Conservation (phyloP, 192 early-diverging fungal species). For the Piromyces sp. region DNA sequence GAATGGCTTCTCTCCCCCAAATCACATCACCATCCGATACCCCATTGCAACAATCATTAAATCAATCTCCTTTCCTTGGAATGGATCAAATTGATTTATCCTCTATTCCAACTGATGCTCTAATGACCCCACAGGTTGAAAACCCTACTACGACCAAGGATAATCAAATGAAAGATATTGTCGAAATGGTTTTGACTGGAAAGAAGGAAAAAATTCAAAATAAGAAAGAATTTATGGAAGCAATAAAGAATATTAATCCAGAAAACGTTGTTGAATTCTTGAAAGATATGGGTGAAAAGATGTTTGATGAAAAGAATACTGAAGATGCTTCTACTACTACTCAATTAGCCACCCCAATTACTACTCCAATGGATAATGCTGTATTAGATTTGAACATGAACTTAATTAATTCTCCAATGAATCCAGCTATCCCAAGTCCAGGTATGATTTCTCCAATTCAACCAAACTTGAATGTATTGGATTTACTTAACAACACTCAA, state of each 20-base stretch:
- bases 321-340: not conserved
- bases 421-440: not conserved
- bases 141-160: too few species aligned
- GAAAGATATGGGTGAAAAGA: not conserved
- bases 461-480: not conserved
- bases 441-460: not conserved
- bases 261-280: not conserved
- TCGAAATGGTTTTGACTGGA: not conserved
- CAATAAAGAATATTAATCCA: not conserved
- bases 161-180: not conserved
- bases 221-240: not conserved
- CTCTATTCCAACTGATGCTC: too few species aligned
- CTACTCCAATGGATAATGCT: not conserved
- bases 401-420: not conserved
- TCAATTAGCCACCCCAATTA: not conserved
- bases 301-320: not conserved
- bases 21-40: not conserved
- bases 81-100: not conserved
- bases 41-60: not conserved
- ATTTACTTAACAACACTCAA: too few species aligned
- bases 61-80: not conserved
- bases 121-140: too few species aligned
- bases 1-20: too few species aligned
- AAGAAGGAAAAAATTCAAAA: not conserved
- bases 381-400: not conserved